phyloP scores from a whole-genome alignment of 1,284 basidiomycete species.

The Moniliella sp. region DNA sequence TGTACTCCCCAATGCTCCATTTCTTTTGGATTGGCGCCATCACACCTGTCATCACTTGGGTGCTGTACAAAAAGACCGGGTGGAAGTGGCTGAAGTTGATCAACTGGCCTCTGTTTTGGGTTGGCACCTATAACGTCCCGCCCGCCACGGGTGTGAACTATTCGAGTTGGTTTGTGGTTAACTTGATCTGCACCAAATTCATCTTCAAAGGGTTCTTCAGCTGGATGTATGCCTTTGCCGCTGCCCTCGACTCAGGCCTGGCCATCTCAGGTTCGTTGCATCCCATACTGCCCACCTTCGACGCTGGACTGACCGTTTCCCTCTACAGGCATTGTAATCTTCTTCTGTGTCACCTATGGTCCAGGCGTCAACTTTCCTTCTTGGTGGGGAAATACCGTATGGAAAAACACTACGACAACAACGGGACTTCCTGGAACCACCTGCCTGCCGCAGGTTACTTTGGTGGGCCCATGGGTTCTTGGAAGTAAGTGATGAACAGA shows the following conservation, averaged over 20 bases:
- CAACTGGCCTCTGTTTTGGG: constrained; percentile 18
- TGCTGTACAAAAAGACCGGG: constrained; percentile 6
- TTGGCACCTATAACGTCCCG: constrained; percentile 13
- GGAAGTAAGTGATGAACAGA: no score
- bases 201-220: constrained; percentile 35
- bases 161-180: constrained; percentile 27
- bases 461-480: no score
- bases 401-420: constrained; percentile 7
- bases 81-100: constrained; percentile 27
- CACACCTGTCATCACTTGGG: constrained; percentile 14
- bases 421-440: no score
- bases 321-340: constrained; percentile 5
- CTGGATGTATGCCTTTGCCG: constrained; percentile 35
- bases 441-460: no score
- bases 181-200: constrained; percentile 35
- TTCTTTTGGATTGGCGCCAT: constrained; percentile 20
- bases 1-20: constrained; percentile 15
- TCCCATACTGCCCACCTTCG: constrained; percentile 5
- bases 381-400: constrained; percentile 30
- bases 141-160: constrained; percentile 32
- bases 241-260: constrained; percentile 34
- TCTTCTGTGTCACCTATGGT: constrained; percentile 6
- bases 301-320: constrained; percentile 1
- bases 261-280: constrained; percentile 27
- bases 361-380: constrained; percentile 21